These are phyloP conservation scores for Talaromyces proteolyticus DNA, from an alignment of 495 filamentous ascomycete species.

Conservation along the genomic window DNA sequence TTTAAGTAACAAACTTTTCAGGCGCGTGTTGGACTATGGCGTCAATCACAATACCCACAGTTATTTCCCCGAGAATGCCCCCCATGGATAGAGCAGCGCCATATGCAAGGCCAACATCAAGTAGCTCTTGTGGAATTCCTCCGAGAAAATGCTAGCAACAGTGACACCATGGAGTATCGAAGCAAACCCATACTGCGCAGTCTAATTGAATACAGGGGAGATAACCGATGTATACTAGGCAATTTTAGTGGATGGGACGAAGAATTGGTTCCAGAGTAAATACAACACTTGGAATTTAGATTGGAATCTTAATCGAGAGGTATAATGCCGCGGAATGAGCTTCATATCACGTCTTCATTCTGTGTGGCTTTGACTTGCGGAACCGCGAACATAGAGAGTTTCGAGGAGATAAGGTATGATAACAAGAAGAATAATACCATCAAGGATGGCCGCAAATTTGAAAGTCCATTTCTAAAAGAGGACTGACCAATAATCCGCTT, in stretches of 20 bases:
- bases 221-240: background rate
- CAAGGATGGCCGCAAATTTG: background rate
- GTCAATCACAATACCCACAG: background rate
- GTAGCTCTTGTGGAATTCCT: background rate
- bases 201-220: background rate
- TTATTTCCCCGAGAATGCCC: background rate
- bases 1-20: background rate
- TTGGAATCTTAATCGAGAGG: background rate
- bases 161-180: background rate
- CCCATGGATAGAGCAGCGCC: background rate
- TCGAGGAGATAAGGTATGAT: background rate
- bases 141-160: background rate
- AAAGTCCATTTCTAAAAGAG: background rate
- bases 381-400: background rate
- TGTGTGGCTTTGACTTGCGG: background rate
- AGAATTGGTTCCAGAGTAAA: background rate
- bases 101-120: background rate
- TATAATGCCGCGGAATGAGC: background rate
- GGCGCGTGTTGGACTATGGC: background rate
- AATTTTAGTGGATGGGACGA: background rate
- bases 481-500: background rate
- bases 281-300: background rate
- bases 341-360: background rate
- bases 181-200: background rate
- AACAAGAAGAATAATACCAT: background rate